phyloP scores from a whole-genome alignment of 2,329 filamentous ascomycete genomes.

The Fusarium ramigenum region DNA sequence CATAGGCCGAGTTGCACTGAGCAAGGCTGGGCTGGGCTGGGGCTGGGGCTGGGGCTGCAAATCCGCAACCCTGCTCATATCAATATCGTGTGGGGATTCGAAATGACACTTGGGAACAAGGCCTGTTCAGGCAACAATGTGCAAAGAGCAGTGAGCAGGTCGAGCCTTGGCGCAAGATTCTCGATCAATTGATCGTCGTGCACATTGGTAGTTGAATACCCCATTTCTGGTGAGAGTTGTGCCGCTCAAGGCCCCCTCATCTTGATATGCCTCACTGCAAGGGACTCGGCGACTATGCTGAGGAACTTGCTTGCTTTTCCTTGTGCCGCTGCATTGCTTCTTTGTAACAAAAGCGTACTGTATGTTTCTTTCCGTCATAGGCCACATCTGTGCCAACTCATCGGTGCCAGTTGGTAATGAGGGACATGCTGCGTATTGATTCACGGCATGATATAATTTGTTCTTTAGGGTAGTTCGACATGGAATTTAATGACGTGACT shows the following conservation, averaged over 20 bases:
- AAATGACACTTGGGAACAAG: not conserved
- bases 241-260: not conserved
- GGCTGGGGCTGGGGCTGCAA: not conserved
- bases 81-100: constrained; percentile 5
- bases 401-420: not conserved
- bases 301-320: constrained; percentile 18
- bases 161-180: not conserved
- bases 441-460: not conserved
- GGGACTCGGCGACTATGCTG: constrained; percentile 9
- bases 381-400: not conserved
- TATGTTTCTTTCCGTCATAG: not conserved
- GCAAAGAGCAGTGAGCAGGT: not conserved
- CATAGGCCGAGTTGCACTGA: not conserved
- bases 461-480: constrained; percentile 3
- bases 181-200: not conserved
- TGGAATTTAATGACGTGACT: not conserved
- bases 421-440: not conserved
- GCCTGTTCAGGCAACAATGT: not conserved
- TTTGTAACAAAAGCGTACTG: not conserved
- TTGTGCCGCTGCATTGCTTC: not conserved
- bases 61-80: constrained; percentile 13
- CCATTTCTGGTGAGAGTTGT: not conserved
- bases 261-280: constrained; percentile 7
- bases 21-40: not conserved
- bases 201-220: not conserved